Conservation (phyloP, 495 filamentous ascomycete genomes). For the Physcia stellaris region DNA sequence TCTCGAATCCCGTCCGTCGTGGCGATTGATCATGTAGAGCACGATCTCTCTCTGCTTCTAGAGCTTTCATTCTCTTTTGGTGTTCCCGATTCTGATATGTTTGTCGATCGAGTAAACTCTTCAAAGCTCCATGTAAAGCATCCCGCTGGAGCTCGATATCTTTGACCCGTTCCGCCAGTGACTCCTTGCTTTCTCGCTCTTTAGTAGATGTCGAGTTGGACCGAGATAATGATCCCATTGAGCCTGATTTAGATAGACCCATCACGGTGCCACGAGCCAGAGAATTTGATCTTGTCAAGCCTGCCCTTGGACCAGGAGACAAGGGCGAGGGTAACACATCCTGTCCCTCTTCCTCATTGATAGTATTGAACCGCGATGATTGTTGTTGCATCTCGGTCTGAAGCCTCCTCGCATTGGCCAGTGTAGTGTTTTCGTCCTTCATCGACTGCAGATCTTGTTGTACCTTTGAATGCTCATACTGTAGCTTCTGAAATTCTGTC, state of each 20-base stretch:
- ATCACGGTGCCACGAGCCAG: conserved; percentile 32
- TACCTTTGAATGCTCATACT: conserved; percentile 63
- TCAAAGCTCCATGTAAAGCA: conserved; percentile 73
- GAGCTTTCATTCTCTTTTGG: conserved; percentile 54
- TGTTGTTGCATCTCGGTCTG: conserved; percentile 38
- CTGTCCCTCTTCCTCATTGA: conserved; percentile 44
- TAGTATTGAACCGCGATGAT: conserved; percentile 41
- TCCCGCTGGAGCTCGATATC: conserved; percentile 90
- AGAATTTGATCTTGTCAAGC: conserved; percentile 49
- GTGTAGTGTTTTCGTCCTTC: conserved; percentile 47
- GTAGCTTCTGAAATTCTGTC: conserved; percentile 49
- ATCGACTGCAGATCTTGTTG: conserved; percentile 60
- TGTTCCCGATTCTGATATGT: conserved; percentile 68
- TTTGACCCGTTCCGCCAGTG: conserved; percentile 70
- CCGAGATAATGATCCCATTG: conserved; percentile 24
- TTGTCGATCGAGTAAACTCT: conserved; percentile 76
- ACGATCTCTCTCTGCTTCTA: conserved; percentile 67
- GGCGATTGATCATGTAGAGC: conserved; percentile 54
- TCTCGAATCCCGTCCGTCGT: conserved; percentile 63
- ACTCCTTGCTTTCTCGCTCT: conserved; percentile 50
- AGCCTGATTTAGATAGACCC: conserved; percentile 29
- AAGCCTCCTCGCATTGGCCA: conserved; percentile 38
- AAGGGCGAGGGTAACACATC: conserved; percentile 2
- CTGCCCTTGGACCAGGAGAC: conserved; percentile 23
- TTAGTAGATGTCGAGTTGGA: conserved; percentile 51